phyloP scores from a whole-genome alignment of 2,329 filamentous ascomycete species.

The Ilyonectria mors-panacis region DNA sequence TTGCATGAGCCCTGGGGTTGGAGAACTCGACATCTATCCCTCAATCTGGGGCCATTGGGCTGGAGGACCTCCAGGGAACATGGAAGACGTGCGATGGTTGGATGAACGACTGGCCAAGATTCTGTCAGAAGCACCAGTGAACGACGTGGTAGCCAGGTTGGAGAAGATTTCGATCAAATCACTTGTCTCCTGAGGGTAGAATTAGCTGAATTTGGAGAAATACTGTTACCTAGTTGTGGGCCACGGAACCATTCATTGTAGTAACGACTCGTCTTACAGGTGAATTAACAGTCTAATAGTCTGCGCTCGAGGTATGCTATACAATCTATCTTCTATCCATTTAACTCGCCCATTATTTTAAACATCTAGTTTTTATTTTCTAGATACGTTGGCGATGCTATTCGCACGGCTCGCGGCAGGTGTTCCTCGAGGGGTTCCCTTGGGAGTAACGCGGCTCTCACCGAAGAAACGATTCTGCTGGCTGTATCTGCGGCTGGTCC shows the following conservation, averaged over 20 bases:
- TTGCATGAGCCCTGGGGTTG: conserved; percentile 54
- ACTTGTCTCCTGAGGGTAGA: too few species aligned
- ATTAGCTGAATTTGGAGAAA: too few species aligned
- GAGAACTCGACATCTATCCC: conserved; percentile 55
- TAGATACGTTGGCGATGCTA: conserved; percentile 22
- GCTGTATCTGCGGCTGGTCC: conserved; percentile 51
- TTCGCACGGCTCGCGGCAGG: conserved; percentile 53
- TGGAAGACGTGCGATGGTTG: conserved; percentile 80
- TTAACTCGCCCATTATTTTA: too few species aligned
- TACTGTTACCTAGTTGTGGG: too few species aligned
- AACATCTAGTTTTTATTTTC: neutral
- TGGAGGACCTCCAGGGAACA: conserved; percentile 79
- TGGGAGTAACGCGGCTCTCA: conserved; percentile 58
- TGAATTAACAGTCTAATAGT: too few species aligned
- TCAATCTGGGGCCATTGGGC: conserved; percentile 68
- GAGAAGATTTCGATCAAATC: neutral
- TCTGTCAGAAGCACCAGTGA: conserved; percentile 30
- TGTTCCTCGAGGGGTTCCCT: conserved; percentile 55
- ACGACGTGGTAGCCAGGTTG: neutral
- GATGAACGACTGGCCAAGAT: conserved; percentile 61
- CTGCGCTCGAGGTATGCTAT: neutral
- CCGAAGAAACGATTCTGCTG: conserved; percentile 60
- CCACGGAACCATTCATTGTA: too few species aligned
- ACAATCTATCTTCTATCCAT: neutral
- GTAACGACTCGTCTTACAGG: too few species aligned